A percentile compares a stretch with the other conserved stretches of the same genome.
Evolutionary conservation across 352 stramenopile genomes (phyloP).

Genomic region (Pythium biforme): DNA sequence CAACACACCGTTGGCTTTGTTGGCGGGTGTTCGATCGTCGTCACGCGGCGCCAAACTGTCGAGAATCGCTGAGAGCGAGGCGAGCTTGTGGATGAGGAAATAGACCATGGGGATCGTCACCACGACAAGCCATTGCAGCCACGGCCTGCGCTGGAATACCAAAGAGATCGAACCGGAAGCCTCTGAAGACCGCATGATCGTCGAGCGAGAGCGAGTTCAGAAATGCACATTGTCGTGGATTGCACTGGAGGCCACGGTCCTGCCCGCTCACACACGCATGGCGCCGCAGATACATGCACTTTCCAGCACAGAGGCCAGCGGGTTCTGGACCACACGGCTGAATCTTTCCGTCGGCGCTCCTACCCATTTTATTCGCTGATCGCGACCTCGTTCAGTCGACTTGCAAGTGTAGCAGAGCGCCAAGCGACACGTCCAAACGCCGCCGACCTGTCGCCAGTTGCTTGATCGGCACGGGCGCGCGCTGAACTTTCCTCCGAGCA

Average conservation of each 20-base stretch:
- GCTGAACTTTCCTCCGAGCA: conserved; percentile 6
- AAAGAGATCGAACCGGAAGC: background rate
- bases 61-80: conserved; percentile 29
- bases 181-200: background rate
- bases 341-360: conserved; percentile 3
- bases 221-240: background rate
- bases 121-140: conserved; percentile 41
- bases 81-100: conserved; percentile 35
- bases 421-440: background rate
- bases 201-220: background rate
- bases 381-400: background rate
- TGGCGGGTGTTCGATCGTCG: conserved; percentile 22
- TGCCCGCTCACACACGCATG: background rate
- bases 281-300: background rate
- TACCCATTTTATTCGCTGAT: background rate
- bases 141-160: conserved; percentile 17
- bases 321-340: background rate
- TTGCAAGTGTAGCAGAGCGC: background rate
- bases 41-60: conserved; percentile 25
- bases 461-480: background rate
- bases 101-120: conserved; percentile 30
- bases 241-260: no score
- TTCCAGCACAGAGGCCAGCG: conserved; percentile 5
- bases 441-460: background rate
- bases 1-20: conserved; percentile 20